Evolutionary conservation across 2,329 filamentous ascomycete genomes (phyloP), one percentile per base, ranked within the genome.

Genomic region (Pseudogymnoascus sp.): DNA sequence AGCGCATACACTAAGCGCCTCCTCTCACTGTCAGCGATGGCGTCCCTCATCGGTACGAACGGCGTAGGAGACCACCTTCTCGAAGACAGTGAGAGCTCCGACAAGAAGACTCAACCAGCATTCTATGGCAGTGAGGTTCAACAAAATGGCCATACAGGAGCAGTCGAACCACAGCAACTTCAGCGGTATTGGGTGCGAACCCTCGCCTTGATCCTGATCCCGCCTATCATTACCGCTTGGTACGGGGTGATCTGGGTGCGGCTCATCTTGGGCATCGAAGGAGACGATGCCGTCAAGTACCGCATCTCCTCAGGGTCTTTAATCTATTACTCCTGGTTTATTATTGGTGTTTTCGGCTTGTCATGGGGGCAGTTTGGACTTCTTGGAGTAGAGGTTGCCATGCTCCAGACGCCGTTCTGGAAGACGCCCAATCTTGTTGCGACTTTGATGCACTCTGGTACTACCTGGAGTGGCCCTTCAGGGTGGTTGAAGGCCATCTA

Each of bases 291-390:
- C 5, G 25, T 3, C 25, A 53, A 53, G 2, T 53, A 53, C n/a
- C 25, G 43, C 43, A 12, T 14, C 25, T 53, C 30, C n/a, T 53
- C 43, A 1, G 43, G 43, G 43, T 53, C 43, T 18, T 6, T 47
- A 12, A 59, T 59, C 30, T 59, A 30, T 11, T 41, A 30, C n/a
- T 59, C 58, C n/a, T 59, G 58, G 58, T 59, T 59, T 8, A 59
- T 59, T 18, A 38, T 59, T 3, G 36, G 58, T 59, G 37, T 43
- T 33, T 41, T 59, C 6, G 58, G 58, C 7, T 33, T 43, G 30
- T n/a, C 25, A 11, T 41, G 37, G 36, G 25, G 36, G 11, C 33
- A 18, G 15, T 59, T 15, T 59, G 37, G 36, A 18, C 58, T 59
- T 28, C 9, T 33, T 38, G 58, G 58, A 14, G 58, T 43, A 9